These are phyloP conservation scores for Kurtzmaniella fragi DNA, from an alignment of 805 yeast species.

Conservation along the genomic window DNA sequence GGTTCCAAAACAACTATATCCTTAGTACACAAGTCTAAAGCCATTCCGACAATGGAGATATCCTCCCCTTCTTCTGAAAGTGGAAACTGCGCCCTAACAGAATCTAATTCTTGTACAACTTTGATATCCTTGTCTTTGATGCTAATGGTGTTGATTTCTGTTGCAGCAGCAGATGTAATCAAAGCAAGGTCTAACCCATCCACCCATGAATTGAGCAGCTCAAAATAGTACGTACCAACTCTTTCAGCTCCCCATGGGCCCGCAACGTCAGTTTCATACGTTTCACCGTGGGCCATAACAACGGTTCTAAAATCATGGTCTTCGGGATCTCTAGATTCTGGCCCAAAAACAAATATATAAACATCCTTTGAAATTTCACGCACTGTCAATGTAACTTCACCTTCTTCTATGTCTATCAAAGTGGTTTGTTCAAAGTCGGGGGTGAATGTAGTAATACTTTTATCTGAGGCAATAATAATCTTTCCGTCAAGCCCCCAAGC, in stretches of 20 bases:
- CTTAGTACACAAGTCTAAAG: conserved; percentile 50
- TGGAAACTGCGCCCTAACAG: conserved; percentile 70
- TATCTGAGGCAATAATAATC: conserved; percentile 9
- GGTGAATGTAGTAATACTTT: conserved; percentile 7
- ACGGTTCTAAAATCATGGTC: conserved; percentile 23
- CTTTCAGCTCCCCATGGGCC: conserved; percentile 53
- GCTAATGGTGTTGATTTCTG: conserved; percentile 47
- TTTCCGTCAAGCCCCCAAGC: conserved; percentile 14
- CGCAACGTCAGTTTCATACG: conserved; percentile 38
- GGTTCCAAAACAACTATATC: conserved; percentile 45
- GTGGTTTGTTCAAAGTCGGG: conserved; percentile 5
- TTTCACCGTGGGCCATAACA: not conserved
- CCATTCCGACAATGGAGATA: conserved; percentile 66
- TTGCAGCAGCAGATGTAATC: conserved; percentile 57
- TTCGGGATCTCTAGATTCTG: conserved; percentile 19
- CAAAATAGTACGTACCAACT: conserved; percentile 40
- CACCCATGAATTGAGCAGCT: conserved; percentile 38
- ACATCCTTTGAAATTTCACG: conserved; percentile 4
- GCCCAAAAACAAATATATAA: conserved; percentile 21
- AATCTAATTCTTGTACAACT: conserved; percentile 59
- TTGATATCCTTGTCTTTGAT: conserved; percentile 8
- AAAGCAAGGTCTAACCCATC: conserved; percentile 25
- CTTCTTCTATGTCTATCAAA: conserved; percentile 12
- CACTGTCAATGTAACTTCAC: conserved; percentile 11
- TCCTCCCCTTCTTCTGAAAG: conserved; percentile 63